These are phyloP conservation scores for Eucalyptus cloeziana DNA, from an alignment of 345 rosid genomes.

Conservation along the genomic window DNA sequence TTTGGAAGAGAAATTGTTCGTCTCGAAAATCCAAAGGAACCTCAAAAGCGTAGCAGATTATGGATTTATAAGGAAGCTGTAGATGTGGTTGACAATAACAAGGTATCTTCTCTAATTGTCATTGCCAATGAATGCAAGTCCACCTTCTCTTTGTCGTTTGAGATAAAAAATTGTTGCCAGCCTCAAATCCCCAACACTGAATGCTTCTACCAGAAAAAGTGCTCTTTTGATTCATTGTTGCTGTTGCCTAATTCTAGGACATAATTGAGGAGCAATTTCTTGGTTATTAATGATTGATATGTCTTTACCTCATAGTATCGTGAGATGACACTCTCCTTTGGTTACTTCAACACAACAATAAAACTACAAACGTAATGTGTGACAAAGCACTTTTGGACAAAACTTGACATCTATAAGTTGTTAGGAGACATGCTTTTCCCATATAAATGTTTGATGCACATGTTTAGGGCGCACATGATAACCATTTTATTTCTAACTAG, in stretches of 20 bases:
- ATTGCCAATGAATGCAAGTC: background rate
- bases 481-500: accelerated
- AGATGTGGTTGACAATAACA: background rate
- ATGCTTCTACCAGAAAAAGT: background rate
- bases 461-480: background rate
- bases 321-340: background rate
- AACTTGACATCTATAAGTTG: background rate
- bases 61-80: background rate
- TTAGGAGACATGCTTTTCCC: background rate
- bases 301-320: background rate
- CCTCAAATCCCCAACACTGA: no score
- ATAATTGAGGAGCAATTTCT: background rate
- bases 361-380: background rate
- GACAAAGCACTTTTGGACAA: background rate
- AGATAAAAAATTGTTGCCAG: no score
- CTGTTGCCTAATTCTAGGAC: background rate
- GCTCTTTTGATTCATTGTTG: background rate
- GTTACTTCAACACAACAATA: background rate
- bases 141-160: background rate
- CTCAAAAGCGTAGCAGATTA: background rate
- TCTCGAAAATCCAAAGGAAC: background rate
- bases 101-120: background rate
- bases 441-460: background rate
- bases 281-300: background rate
- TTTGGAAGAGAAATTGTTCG: background rate